Evolutionary conservation across 495 filamentous ascomycete genomes (phyloP), one percentile per base, ranked within the genome.

Genomic region (Penicillium canescens): DNA sequence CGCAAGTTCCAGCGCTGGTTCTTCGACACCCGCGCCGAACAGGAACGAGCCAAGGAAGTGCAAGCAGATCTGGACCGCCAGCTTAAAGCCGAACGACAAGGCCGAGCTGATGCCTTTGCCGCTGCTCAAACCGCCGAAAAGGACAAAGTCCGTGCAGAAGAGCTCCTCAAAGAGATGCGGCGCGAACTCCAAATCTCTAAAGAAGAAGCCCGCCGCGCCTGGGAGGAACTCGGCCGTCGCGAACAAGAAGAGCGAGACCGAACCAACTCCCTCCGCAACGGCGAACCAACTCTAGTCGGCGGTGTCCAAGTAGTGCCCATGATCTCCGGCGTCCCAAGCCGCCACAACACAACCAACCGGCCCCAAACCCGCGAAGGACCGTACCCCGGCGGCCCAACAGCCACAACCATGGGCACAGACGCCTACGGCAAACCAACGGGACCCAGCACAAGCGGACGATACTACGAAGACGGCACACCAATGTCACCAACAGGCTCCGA

Each of bases 1-100:
- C 82, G 95, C 34, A 98, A 98, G 65, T 98, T 98, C 67, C 95
- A 98, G 69, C 86, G 95, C 37, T 98, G 94, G 94, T 97, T 97
- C 72, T 95, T 96, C 65, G 94, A 98, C 60, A 96, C 90, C 2
- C 84, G 92, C 40, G 79, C 84, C 36, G 92, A 97, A 51, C 83
- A 95, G 59, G 94, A 98, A 75, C 86, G 88, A 11, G 74, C 85
- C 36, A 86, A 89, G 54, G 94, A 97, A 66, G 77, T 89, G n/a
- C 88, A 90, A 49, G 90, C 81, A n/a, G 84, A 90, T 59, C 74
- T 94, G 16, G 86, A 96, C 63, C 76, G 79, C 21, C 82, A 85
- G 23, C 70, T 98, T 26, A 79, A 86, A 24, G 73, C 84, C 16
- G 92, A 97, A 67, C 80, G 89, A 24, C 80, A 85, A 52, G 82